Evolutionary conservation across 441 rosid genomes (phyloP).

Genomic region (Syzygium syzygioides): DNA sequence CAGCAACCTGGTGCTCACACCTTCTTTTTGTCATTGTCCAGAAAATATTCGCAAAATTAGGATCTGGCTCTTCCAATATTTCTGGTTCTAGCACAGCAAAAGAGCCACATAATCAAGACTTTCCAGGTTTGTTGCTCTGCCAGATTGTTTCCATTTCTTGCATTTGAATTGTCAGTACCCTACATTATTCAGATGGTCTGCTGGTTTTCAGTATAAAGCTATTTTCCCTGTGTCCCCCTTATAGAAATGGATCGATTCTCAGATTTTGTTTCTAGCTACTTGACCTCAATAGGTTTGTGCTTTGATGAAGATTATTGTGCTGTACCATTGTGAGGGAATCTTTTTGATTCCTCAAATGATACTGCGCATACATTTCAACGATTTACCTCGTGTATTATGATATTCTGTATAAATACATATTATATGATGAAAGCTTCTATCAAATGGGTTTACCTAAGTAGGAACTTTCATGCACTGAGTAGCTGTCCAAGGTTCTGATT

Average conservation of each 20-base stretch:
- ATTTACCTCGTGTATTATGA: neutral
- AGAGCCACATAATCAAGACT: slow-evolving; percentile 36
- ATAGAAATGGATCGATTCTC: neutral
- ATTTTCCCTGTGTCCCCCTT: neutral
- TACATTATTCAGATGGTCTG: neutral
- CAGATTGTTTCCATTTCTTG: neutral
- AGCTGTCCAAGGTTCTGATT: neutral
- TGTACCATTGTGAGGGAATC: neutral
- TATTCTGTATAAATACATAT: neutral
- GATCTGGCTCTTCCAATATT: slow-evolving; percentile 34
- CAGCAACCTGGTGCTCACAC: neutral
- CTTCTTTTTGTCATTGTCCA: slow-evolving; percentile 16
- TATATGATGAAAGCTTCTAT: neutral
- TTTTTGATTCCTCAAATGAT: neutral
- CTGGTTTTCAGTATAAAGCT: neutral
- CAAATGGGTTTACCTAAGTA: neutral
- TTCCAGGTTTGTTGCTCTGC: slow-evolving; percentile 46
- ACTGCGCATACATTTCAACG: neutral
- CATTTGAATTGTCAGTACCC: neutral
- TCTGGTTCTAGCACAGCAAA: slow-evolving; percentile 52
- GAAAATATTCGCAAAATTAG: slow-evolving; percentile 30
- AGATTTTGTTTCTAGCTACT: neutral
- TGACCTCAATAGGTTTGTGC: neutral
- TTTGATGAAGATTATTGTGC: neutral
- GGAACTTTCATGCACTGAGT: neutral